Evolutionary conservation across 2,329 filamentous ascomycete genomes (phyloP).

Genomic region (Aureobasidium sp.): DNA sequence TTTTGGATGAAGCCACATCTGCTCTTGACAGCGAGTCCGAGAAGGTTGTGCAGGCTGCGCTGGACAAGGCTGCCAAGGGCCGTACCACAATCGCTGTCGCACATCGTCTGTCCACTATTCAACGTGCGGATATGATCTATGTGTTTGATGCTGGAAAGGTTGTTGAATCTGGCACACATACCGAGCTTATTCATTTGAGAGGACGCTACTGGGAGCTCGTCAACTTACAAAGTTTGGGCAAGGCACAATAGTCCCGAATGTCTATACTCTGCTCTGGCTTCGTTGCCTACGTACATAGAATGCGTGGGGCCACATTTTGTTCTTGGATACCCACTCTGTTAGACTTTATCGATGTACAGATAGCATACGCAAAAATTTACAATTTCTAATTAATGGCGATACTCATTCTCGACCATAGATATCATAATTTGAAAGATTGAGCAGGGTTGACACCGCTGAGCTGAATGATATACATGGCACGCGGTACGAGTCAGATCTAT

Average conservation of each 20-base stretch:
- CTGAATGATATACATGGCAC: neutral
- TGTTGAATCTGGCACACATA: conserved; percentile 81
- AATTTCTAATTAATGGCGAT: neutral
- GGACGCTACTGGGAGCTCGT: conserved; percentile 37
- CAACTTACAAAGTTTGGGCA: conserved; percentile 32
- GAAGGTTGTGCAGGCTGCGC: conserved; percentile 70
- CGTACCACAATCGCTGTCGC: conserved; percentile 78
- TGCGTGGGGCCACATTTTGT: neutral
- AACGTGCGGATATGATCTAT: conserved; percentile 90
- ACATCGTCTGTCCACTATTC: conserved; percentile 84
- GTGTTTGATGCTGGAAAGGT: conserved; percentile 89
- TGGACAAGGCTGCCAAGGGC: conserved; percentile 75
- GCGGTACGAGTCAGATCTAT: neutral
- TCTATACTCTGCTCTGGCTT: neutral
- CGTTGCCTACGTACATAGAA: neutral
- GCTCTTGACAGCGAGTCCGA: conserved; percentile 68
- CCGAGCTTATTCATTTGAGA: conserved; percentile 33
- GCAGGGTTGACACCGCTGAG: neutral
- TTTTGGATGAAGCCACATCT: conserved; percentile 68
- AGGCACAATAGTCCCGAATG: conserved; percentile 16
- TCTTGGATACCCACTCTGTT: neutral
- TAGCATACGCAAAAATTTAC: neutral
- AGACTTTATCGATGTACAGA: neutral
- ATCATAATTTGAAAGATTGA: no score
- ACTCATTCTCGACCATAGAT: neutral